Evolutionary conservation across 768 basidiomycete species (phyloP).

Genomic region (Suillus placidus): DNA sequence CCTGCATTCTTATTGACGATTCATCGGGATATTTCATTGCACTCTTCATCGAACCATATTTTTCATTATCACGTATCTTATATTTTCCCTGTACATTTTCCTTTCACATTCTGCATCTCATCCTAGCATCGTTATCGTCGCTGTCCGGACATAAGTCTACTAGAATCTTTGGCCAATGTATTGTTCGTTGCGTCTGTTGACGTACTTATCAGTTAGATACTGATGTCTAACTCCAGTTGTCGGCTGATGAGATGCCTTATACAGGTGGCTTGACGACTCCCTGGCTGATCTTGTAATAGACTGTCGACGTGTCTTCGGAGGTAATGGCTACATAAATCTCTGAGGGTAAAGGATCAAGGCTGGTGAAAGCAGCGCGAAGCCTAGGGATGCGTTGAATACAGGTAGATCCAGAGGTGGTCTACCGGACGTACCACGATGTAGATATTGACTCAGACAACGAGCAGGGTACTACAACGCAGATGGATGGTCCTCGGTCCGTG

Average conservation of each 20-base stretch:
- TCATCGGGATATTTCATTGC: too few relatives aligned
- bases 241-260: constrained; percentile 28
- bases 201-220: background rate
- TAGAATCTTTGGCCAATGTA: background rate
- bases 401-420: background rate
- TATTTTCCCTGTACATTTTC: background rate
- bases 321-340: constrained; percentile 72
- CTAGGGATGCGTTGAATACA: constrained; percentile 34
- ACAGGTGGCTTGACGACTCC: constrained; percentile 77
- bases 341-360: constrained; percentile 41
- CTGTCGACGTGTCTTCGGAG: constrained; percentile 77
- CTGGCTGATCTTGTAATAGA: constrained; percentile 80
- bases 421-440: constrained; percentile 53
- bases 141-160: background rate
- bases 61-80: background rate
- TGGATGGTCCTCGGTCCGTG: constrained; percentile 34
- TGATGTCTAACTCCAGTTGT: too few relatives aligned
- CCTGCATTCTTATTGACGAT: constrained; percentile 38
- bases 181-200: background rate
- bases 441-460: constrained; percentile 67
- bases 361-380: constrained; percentile 59
- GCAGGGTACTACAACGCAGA: constrained; percentile 60
- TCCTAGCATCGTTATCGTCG: background rate
- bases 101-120: background rate
- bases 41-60: background rate